Evolutionary conservation across 805 yeast species (phyloP).

Genomic region (Ogataea haglerorum): DNA sequence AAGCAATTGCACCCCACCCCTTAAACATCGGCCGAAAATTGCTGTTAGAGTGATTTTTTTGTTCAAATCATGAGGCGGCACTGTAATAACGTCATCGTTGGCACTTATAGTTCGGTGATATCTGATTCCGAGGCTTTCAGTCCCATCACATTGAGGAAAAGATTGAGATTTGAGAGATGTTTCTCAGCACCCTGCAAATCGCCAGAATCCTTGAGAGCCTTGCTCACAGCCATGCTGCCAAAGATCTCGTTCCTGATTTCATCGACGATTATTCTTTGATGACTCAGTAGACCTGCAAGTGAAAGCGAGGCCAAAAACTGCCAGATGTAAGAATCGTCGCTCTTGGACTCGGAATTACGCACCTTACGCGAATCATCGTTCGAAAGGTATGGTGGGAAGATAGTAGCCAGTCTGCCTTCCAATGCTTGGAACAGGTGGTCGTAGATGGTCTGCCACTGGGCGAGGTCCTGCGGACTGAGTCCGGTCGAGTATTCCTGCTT

Average conservation of each 20-base stretch:
- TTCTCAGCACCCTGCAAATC: conserved; percentile 51
- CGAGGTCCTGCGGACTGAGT: conserved; percentile 51
- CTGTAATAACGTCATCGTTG: not conserved
- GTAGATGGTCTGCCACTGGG: conserved; percentile 76
- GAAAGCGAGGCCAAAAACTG: conserved; percentile 94
- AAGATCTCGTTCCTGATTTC: conserved; percentile 92
- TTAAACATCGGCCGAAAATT: not conserved
- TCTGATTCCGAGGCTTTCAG: conserved; percentile 87
- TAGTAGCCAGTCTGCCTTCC: conserved; percentile 69
- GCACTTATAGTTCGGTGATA: conserved; percentile 62
- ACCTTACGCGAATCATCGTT: conserved; percentile 31
- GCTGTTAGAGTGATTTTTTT: not conserved
- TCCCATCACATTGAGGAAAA: conserved; percentile 96
- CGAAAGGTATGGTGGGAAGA: conserved; percentile 70
- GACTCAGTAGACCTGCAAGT: conserved; percentile 82
- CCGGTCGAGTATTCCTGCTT: conserved; percentile 65
- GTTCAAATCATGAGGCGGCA: conserved; percentile 6
- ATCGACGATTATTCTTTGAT: conserved; percentile 90
- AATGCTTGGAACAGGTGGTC: conserved; percentile 76
- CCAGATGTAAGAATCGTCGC: conserved; percentile 89
- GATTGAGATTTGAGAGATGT: conserved; percentile 69
- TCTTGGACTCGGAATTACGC: conserved; percentile 33
- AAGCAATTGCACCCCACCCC: conserved; percentile 3
- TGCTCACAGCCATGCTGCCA: conserved; percentile 78
- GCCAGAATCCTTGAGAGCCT: conserved; percentile 35